Evolutionary conservation across 108 stramenopile genomes (phyloP).

Genomic region (Nannochloropsis oceanica): DNA sequence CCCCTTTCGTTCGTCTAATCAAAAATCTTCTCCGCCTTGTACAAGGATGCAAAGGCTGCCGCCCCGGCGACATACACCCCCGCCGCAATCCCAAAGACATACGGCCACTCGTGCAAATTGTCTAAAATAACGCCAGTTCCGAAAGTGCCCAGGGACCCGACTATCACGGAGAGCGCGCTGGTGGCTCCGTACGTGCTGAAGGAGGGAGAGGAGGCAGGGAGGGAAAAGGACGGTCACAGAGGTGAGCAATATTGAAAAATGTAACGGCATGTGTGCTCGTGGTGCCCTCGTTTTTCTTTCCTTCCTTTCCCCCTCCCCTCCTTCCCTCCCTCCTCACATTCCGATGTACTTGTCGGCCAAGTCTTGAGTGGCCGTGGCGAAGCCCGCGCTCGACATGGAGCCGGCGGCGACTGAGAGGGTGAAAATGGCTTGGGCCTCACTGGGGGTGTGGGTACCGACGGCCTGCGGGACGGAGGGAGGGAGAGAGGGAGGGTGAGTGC

Average conservation of each 20-base stretch:
- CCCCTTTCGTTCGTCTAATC: background rate
- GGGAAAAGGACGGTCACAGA: background rate
- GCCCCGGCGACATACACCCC: slow-evolving; percentile 13
- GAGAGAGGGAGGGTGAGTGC: too few species aligned
- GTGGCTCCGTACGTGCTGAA: slow-evolving; percentile 23
- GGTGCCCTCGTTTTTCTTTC: too few species aligned
- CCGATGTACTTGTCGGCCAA: background rate
- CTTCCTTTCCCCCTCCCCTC: background rate
- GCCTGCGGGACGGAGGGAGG: too few species aligned
- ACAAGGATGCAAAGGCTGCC: background rate
- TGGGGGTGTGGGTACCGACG: too few species aligned
- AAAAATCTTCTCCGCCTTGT: slow-evolving; percentile 4
- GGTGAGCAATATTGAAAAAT: too few species aligned
- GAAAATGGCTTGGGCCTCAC: too few species aligned
- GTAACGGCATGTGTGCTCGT: too few species aligned
- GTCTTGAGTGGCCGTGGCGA: background rate
- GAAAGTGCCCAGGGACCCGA: slow-evolving; percentile 14
- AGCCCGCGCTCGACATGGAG: background rate
- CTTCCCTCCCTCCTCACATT: background rate
- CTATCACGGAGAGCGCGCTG: slow-evolving; percentile 1
- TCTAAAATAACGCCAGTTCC: slow-evolving; percentile 17
- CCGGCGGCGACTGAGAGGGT: background rate
- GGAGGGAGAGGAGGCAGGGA: background rate
- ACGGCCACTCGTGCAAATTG: slow-evolving; percentile 20
- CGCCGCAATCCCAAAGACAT: slow-evolving; percentile 9